Percentiles rank a stretch among this genome's conserved stretches.
phyloP scores from a whole-genome alignment of 192 early-diverging fungal species.

The Thamnidium elegans region DNA sequence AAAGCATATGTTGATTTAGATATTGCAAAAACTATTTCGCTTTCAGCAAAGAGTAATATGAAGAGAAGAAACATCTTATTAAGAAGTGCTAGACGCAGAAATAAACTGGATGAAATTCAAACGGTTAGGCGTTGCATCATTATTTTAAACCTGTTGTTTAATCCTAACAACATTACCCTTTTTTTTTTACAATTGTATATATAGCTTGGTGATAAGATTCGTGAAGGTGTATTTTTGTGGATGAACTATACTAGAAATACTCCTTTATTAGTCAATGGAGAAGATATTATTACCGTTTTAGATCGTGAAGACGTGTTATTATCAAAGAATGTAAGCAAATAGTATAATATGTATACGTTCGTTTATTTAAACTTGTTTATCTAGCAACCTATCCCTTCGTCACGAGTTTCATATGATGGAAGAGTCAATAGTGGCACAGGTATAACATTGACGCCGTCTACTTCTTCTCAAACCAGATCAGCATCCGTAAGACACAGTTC shows the following conservation, averaged over 20 bases:
- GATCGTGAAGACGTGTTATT: slow-evolving; percentile 19
- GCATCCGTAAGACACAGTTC: not conserved
- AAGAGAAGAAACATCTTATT: slow-evolving; percentile 30
- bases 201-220: slow-evolving; percentile 25
- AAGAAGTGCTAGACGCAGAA: slow-evolving; percentile 20
- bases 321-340: slow-evolving; percentile 15
- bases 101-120: slow-evolving; percentile 21
- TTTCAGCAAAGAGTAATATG: slow-evolving; percentile 37
- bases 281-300: slow-evolving; percentile 16
- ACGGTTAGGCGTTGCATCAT: slow-evolving; percentile 6
- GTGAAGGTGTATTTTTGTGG: slow-evolving; percentile 47
- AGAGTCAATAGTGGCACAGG: not conserved
- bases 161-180: not conserved
- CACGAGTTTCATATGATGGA: slow-evolving; percentile 10
- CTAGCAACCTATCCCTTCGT: slow-evolving; percentile 10
- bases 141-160: not conserved
- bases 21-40: slow-evolving; percentile 29
- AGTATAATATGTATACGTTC: not conserved
- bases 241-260: slow-evolving; percentile 45
- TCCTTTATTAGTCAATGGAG: slow-evolving; percentile 20
- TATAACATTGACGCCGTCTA: not conserved
- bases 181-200: not conserved
- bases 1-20: slow-evolving; percentile 36
- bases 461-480: not conserved
- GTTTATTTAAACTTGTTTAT: not conserved